These are phyloP conservation scores for Mortierella sp. DNA, from an alignment of 371 early-diverging fungal genomes.

Conservation along the genomic window DNA sequence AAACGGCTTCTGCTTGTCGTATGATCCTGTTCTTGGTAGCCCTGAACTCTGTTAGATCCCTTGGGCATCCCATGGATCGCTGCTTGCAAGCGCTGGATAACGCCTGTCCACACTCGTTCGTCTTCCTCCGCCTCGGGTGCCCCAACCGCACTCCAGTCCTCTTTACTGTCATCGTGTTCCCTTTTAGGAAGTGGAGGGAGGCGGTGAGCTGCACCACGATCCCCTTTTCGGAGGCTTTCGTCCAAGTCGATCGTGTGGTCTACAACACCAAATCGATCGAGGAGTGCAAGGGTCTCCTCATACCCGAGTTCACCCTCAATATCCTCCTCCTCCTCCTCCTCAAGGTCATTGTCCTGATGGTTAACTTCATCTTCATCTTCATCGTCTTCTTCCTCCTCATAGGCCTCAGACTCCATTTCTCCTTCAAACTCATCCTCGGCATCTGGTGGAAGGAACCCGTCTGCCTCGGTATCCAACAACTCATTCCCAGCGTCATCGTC, in stretches of 20 bases:
- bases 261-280: neutral
- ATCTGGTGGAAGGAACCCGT: slow-evolving; percentile 18
- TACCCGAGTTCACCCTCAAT: neutral
- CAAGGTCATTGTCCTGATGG: neutral
- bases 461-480: slow-evolving; percentile 39
- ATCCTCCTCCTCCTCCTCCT: neutral
- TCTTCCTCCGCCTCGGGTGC: too few relatives aligned
- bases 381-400: slow-evolving; percentile 30
- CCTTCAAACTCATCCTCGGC: slow-evolving; percentile 39
- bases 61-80: too few relatives aligned
- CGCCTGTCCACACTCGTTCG: too few relatives aligned
- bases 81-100: too few relatives aligned
- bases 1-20: too few relatives aligned
- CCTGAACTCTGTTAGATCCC: too few relatives aligned
- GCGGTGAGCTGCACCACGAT: too few relatives aligned
- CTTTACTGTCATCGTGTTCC: neutral
- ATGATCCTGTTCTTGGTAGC: too few relatives aligned
- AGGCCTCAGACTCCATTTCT: slow-evolving; percentile 29
- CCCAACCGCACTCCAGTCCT: neutral
- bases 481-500: slow-evolving; percentile 51
- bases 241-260: neutral
- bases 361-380: slow-evolving; percentile 10
- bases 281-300: neutral
- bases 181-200: neutral
- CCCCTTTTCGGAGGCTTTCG: too few relatives aligned